Evolutionary conservation across 306 rosid species (phyloP), one percentile per base, ranked within the genome.

Genomic region (Acacia melanoxylon): DNA sequence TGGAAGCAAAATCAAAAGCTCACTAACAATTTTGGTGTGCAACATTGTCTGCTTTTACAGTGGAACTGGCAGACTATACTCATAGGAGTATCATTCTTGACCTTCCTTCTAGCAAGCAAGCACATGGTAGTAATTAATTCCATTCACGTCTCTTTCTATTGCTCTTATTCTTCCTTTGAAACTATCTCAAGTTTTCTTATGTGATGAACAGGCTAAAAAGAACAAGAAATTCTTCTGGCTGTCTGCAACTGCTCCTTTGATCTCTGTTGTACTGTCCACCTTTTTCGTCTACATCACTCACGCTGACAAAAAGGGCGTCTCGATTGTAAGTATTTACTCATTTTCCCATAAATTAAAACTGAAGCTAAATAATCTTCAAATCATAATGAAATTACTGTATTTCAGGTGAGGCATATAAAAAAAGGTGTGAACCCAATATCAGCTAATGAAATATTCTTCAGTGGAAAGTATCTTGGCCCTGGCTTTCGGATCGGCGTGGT

Each of bases 31-130:
- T 80, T 45, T 49, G 29, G 42, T 77, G 37, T 42, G 54, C 42
- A 10, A 22, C 35, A n/a, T 66, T 72, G 29, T 83, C 72, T 77
- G 49, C n/a, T 52, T 41, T 41, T 78, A 51, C 97, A 95, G 99
- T 95, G 99, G 99, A 95, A 93, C 87, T 93, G 94, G 97, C 72
- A 87, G 83, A 93, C 99, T 20, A 86, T 91, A 76, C 72, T 86
- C 29, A 92, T 95, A 40, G 99, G 94, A 67, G 6, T 85, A 25
- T 41, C 95, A 74, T 91, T 90, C 84, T 83, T 95, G 90, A 82
- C 10, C 44, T 92, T 87, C 82, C 92, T 95, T 84, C 88, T 93
- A 13, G 0, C 77, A 46, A 25, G 94, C n/a, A 95, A 92, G 71
- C 82, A 89, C 67, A 87, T 93, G 15, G 99, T 93, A 87, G 83